A percentile compares a stretch with the other conserved stretches of the same genome.
phyloP scores from a whole-genome alignment of 495 filamentous ascomycete genomes.

The Aspergillus campestris region DNA sequence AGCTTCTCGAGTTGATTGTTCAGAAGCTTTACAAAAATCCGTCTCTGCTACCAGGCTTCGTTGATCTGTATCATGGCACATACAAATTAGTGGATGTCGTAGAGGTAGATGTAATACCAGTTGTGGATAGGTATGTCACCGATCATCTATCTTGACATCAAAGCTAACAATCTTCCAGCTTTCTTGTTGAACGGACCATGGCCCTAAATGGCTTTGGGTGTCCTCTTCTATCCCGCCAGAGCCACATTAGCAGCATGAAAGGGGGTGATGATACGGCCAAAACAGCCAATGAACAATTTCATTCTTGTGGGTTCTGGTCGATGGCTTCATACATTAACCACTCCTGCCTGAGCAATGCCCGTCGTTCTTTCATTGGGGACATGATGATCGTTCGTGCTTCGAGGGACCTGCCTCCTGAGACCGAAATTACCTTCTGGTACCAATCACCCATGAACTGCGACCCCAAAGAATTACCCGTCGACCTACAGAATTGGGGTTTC shows the following conservation, averaged over 20 bases:
- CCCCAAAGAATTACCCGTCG: slow-evolving; percentile 5
- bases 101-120: slow-evolving; percentile 34
- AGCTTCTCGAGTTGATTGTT: slow-evolving; percentile 30
- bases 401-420: slow-evolving; percentile 32
- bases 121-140: slow-evolving; percentile 42
- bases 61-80: slow-evolving; percentile 37
- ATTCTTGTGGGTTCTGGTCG: slow-evolving; percentile 44
- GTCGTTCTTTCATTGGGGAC: slow-evolving; percentile 49
- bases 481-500: slow-evolving; percentile 37
- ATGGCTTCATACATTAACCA: slow-evolving; percentile 50
- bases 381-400: slow-evolving; percentile 50
- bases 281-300: slow-evolving; percentile 8
- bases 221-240: slow-evolving; percentile 27
- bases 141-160: not conserved
- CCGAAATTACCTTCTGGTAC: slow-evolving; percentile 41
- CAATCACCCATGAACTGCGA: slow-evolving; percentile 17
- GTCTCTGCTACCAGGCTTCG: slow-evolving; percentile 27
- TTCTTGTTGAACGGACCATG: slow-evolving; percentile 37
- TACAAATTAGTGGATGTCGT: slow-evolving; percentile 19
- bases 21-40: slow-evolving; percentile 45
- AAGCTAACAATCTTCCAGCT: slow-evolving; percentile 17
- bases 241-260: slow-evolving; percentile 15
- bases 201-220: slow-evolving; percentile 42
- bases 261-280: not conserved
- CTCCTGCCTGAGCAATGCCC: slow-evolving; percentile 38